Evolutionary conservation across 2,329 filamentous ascomycete genomes (phyloP).

Genomic region (Trichoderma simmonsii): DNA sequence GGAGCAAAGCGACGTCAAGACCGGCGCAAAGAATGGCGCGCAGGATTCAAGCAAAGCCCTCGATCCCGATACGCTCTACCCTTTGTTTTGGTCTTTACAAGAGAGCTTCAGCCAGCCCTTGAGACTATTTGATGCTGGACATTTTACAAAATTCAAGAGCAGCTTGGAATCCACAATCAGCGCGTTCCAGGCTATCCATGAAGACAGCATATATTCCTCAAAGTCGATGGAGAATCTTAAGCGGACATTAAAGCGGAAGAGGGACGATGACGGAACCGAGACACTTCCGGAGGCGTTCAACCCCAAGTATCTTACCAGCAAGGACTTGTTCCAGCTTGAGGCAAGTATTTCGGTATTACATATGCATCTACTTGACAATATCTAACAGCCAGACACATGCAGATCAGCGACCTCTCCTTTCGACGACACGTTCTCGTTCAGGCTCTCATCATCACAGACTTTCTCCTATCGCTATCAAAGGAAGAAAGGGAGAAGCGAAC

Average conservation of each 20-base stretch:
- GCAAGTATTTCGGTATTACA: slow-evolving; percentile 42
- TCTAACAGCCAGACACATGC: neutral
- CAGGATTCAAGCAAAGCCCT: slow-evolving; percentile 52
- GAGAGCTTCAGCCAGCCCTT: slow-evolving; percentile 88
- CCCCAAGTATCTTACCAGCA: slow-evolving; percentile 96
- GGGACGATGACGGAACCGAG: slow-evolving; percentile 51
- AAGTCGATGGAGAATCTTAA: slow-evolving; percentile 61
- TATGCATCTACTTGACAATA: neutral
- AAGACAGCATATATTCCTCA: slow-evolving; percentile 43
- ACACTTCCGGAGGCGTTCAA: slow-evolving; percentile 64
- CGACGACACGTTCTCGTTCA: slow-evolving; percentile 92
- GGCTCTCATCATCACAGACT: slow-evolving; percentile 90
- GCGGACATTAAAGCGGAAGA: slow-evolving; percentile 68
- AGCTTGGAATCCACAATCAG: slow-evolving; percentile 66
- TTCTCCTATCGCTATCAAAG: slow-evolving; percentile 83
- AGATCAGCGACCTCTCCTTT: slow-evolving; percentile 93
- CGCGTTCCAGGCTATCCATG: slow-evolving; percentile 51
- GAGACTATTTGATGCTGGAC: slow-evolving; percentile 67
- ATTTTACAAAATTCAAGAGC: slow-evolving; percentile 77
- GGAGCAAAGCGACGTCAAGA: slow-evolving; percentile 32
- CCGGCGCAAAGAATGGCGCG: slow-evolving; percentile 39
- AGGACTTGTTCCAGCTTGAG: slow-evolving; percentile 93
- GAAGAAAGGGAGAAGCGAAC: slow-evolving; percentile 77
- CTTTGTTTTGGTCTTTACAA: slow-evolving; percentile 91
- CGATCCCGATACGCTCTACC: slow-evolving; percentile 74